Base-by-base conservation (phyloP, 495 filamentous ascomycete species). In the Parachaetomium inaequale region DNA sequence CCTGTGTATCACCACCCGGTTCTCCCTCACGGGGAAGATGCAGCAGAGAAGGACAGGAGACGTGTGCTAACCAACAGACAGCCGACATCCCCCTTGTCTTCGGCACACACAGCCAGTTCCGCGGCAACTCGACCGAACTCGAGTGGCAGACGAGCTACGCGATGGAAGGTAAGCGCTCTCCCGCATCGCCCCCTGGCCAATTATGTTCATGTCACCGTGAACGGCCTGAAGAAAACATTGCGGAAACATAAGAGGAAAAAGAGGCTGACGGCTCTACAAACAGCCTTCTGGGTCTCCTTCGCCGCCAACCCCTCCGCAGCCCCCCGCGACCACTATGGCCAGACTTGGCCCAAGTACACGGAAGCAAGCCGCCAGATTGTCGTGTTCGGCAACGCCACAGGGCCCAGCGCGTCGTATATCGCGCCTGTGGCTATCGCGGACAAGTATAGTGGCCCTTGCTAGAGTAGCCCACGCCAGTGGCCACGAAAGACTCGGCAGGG, bases 71-170 rank as follows among this genome's bases (percentile, higher is more conserved):
- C 31, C 31, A 53, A 53, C 0, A 36, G 10, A 34, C 36, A 64
- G 65, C 64, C 26, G 80, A 83, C 26, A 46, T 83, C 43, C 67
- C 76, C 40, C 69, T 82, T 72, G 59, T 83, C 23, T 81, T 80
- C 54, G 79, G 78, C 7, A 77, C 64, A 8, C 68, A 74, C 40
- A 65, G 68, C 58, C 68, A 68, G n/a, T 68, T 79, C 55, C 79
- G 72, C 47, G 75, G 74, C n/a, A 60, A 77, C 15, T 68, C 72
- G 14, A 69, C 73, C 43, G 70, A 67, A 36, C 38, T 66, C 21
- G 25, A 81, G 62, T 65, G 62, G n/a, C 62, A 69, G 55, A 70
- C 72, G 42, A 66, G 63, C 25, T 58, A 49, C 28, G 69, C 74
- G 49, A 76, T 79, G 74, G 71, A 72, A 47, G 63, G 57, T 60